A percentile compares a stretch with the other conserved stretches of the same genome.
These are phyloP conservation scores for rapeseed (Brassica napus) DNA, from an alignment of 345 rosid species.

Conservation along the genomic window Da-Ae NC_063446.1:39772501-39773000, in stretches of 20 bases:
- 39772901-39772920: no score
- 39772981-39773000: no score
- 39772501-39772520: slow-evolving; percentile 74
- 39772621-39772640: slow-evolving; percentile 9
- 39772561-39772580: slow-evolving; percentile 56
- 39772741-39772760: not conserved
- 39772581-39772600: not conserved
- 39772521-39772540: slow-evolving; percentile 86
- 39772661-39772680: not conserved
- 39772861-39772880: slow-evolving; percentile 58
- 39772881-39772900: not conserved
- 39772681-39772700: not conserved
- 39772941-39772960: not conserved
- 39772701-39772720: slow-evolving; percentile 13
- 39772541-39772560: slow-evolving; percentile 86
- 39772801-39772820: slow-evolving; percentile 95
- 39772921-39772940: no score
- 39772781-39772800: slow-evolving; percentile 92
- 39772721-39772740: not conserved
- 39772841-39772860: slow-evolving; percentile 91
- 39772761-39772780: slow-evolving; percentile 83
- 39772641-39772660: not conserved
- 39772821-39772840: slow-evolving; percentile 94
- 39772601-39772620: not conserved
- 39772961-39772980: no score